Evolutionary conservation across 805 yeast genomes (phyloP), one percentile per base, ranked within the genome.

Genomic region (Wickerhamomyces tratensis): DNA sequence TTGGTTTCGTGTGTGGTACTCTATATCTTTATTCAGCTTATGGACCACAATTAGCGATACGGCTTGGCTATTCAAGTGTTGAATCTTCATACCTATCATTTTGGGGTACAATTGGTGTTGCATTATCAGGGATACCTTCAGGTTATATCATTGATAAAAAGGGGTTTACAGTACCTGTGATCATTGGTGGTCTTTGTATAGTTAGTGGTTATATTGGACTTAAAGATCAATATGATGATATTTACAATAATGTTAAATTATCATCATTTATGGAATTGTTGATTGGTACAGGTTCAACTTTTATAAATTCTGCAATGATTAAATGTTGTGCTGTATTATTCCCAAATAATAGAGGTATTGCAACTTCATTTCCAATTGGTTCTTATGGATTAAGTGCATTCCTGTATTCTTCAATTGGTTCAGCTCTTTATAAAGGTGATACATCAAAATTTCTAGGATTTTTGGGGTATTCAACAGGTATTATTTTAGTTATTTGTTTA

Each of bases 311-410:
- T 14, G 77, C 83, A 9, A 68, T 80, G 45, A 72, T 84, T 53
- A 84, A 84, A 54, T 82, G 88, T 54, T 79, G 87, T 44, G 86
- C 88, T 25, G 64, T 82, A 36, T 68, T 72, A 38, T 82, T 78
- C 53, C 91, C 94, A 0, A 67, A 72, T 37, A 64, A 72, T 35
- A 61, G 86, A 42, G 94, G 93, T 3, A 67, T 82, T 9, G 89
- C 93, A 5, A 80, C 93, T 0, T 76, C 87, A 0, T 66, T 83
- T 37, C 88, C 91, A 3, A 69, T 83, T 57, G 79, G 89, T 1
- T 72, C 82, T 38, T 82, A 79, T 57, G 94, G 94, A 0, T 68
- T 82, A 13, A 76, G 84, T 56, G 93, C 93, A 5, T 69, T 81
- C 51, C 69, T 79, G 40, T 80, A 74, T 54, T 80, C 88, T 1